Conservation (phyloP, 2,329 filamentous ascomycete species). For the Colletotrichum cuscutae region DNA sequence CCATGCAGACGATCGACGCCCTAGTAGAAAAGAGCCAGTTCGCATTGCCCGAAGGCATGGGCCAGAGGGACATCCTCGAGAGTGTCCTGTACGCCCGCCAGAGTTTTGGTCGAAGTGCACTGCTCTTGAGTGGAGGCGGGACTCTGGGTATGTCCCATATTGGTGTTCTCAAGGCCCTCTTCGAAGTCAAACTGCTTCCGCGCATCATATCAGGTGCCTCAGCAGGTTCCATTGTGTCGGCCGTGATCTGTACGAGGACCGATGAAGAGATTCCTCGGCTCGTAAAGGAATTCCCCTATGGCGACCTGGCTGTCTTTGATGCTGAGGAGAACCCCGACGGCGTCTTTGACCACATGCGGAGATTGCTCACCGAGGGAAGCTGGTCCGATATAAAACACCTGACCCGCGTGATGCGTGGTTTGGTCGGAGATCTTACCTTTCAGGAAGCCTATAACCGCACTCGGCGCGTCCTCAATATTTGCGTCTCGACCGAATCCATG, state of each 20-base stretch:
- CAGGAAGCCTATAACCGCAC: constrained; percentile 97
- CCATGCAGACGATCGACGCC: constrained; percentile 77
- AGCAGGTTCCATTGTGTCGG: constrained; percentile 86
- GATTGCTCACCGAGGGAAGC: constrained; percentile 82
- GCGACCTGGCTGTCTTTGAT: constrained; percentile 85
- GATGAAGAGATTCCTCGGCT: constrained; percentile 81
- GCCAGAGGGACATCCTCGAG: constrained; percentile 71
- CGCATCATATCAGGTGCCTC: constrained; percentile 90
- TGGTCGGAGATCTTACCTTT: constrained; percentile 92
- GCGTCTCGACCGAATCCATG: constrained; percentile 86
- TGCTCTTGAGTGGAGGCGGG: constrained; percentile 85
- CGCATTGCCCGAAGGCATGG: constrained; percentile 61
- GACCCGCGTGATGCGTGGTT: constrained; percentile 79
- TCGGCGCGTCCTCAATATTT: constrained; percentile 90
- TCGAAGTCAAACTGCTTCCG: constrained; percentile 78
- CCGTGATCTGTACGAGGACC: constrained; percentile 80
- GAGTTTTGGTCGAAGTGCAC: constrained; percentile 84
- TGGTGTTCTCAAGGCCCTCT: constrained; percentile 85
- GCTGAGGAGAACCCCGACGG: constrained; percentile 67
- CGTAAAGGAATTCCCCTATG: constrained; percentile 77
- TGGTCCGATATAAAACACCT: constrained; percentile 89
- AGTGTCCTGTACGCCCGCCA: constrained; percentile 78
- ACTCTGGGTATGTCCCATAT: constrained; percentile 95
- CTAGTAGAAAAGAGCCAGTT: constrained; percentile 71
- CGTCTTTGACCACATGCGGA: constrained; percentile 74